A percentile compares a stretch with the other conserved stretches of the same genome.
phyloP scores from a whole-genome alignment of 306 rosid genomes.

The Arachis stenosperma region DNA sequence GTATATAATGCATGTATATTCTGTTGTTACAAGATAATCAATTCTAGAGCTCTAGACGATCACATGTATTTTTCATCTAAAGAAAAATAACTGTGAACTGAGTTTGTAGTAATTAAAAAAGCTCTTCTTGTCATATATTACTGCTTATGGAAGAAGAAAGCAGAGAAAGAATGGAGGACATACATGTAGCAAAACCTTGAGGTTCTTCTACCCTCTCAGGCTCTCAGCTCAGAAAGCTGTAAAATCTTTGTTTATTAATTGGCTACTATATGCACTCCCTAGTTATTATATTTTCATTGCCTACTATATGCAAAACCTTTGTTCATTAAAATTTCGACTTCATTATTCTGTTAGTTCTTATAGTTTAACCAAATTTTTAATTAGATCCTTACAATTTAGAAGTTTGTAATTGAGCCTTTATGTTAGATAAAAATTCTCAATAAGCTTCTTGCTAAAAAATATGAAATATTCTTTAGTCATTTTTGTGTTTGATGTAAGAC shows the following conservation, averaged over 20 bases:
- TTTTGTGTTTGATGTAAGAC: no score
- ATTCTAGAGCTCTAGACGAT: slow-evolving; percentile 2
- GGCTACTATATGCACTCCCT: not conserved
- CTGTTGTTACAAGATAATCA: slow-evolving; percentile 7
- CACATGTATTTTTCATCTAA: not conserved
- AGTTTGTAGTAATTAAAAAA: not conserved
- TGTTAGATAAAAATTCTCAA: no score
- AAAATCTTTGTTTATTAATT: not conserved
- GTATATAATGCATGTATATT: not conserved
- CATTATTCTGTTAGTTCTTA: no score
- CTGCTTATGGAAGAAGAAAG: not conserved
- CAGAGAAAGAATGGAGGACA: not conserved
- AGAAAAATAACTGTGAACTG: slow-evolving; percentile 12
- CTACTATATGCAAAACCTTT: not conserved
- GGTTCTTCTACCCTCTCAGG: not conserved
- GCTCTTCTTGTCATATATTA: not conserved
- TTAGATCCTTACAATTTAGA: no score
- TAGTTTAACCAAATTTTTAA: no score
- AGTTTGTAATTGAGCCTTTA: no score
- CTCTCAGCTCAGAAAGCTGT: not conserved
- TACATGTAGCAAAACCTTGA: not conserved
- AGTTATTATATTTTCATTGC: not conserved
- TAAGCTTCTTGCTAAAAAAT: no score
- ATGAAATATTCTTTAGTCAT: no score
- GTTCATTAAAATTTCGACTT: no score